Evolutionary conservation across 1,284 basidiomycete species (phyloP).

Genomic region (Neolentinus lepideus): DNA sequence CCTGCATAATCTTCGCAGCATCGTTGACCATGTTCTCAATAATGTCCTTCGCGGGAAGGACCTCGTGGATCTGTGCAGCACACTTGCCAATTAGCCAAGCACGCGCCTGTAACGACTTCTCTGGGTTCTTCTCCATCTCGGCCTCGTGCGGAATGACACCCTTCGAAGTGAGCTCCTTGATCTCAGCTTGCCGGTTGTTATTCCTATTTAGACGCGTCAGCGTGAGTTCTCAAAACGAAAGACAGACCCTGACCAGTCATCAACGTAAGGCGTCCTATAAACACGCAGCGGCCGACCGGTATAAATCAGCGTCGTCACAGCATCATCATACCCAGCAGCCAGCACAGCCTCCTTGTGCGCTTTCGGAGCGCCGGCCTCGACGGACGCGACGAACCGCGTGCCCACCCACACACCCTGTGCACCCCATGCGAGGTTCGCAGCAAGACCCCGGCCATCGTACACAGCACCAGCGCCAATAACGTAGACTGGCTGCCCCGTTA

Average conservation of each 20-base stretch:
- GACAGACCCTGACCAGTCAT: conserved; percentile 51
- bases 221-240: conserved; percentile 17
- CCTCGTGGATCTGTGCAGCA: conserved; percentile 65
- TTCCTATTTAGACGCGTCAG: conserved; percentile 31
- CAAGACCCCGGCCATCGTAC: conserved; percentile 80
- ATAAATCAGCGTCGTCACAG: conserved; percentile 76
- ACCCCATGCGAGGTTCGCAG: conserved; percentile 79
- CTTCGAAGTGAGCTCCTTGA: conserved; percentile 67
- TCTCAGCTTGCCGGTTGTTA: conserved; percentile 63
- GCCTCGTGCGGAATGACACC: conserved; percentile 70
- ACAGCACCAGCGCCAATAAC: conserved; percentile 85
- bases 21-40: conserved; percentile 75
- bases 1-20: conserved; percentile 44
- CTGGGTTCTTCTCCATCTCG: conserved; percentile 71
- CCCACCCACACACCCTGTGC: conserved; percentile 73
- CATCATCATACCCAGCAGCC: conserved; percentile 63
- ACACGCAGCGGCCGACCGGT: conserved; percentile 86
- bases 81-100: conserved; percentile 79
- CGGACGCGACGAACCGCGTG: conserved; percentile 77
- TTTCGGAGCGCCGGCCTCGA: conserved; percentile 76
- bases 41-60: conserved; percentile 75
- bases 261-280: conserved; percentile 73
- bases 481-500: conserved; percentile 76
- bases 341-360: conserved; percentile 75
- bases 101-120: conserved; percentile 51